Percentiles rank a stretch among this genome's conserved stretches.
Evolutionary conservation across 139 green algal species (phyloP).

Genomic region (Zygnema circumcarinatum): DNA sequence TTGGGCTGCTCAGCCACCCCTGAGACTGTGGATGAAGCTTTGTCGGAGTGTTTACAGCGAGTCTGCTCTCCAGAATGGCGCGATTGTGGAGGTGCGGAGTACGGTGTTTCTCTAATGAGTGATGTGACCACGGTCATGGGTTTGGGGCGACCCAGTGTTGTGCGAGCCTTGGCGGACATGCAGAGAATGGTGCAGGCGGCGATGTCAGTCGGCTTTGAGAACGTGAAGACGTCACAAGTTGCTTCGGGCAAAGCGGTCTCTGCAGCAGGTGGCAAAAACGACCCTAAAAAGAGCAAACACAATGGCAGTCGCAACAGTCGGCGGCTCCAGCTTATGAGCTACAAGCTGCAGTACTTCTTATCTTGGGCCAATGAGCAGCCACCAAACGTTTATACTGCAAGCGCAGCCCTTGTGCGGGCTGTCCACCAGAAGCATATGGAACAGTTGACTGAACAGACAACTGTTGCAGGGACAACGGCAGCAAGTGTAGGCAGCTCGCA

Average conservation of each 20-base stretch:
- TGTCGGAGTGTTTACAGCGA: neutral
- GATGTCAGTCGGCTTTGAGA: neutral
- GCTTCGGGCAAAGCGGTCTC: neutral
- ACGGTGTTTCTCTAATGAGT: slow-evolving; percentile 20
- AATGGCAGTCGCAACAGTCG: neutral
- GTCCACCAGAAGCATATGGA: neutral
- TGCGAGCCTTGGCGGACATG: slow-evolving; percentile 12
- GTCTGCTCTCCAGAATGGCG: slow-evolving; percentile 8
- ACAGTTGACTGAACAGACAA: neutral
- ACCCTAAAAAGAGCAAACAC: slow-evolving; percentile 7
- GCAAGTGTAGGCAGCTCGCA: too few relatives aligned
- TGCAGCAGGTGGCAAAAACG: neutral
- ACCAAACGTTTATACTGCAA: neutral
- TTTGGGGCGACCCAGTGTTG: slow-evolving; percentile 6
- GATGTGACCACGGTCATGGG: slow-evolving; percentile 11
- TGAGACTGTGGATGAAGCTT: neutral
- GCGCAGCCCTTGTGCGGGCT: slow-evolving; percentile 2
- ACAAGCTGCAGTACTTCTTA: slow-evolving; percentile 46
- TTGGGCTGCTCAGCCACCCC: neutral
- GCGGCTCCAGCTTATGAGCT: slow-evolving; percentile 12
- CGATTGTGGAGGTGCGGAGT: slow-evolving; percentile 12
- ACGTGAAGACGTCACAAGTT: neutral
- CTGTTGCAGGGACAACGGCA: neutral
- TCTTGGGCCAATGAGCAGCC: slow-evolving; percentile 40
- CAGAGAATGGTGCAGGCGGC: slow-evolving; percentile 29